Base-by-base conservation (phyloP, 352 stramenopile species). In the Pythium pectinolyticum region DNA sequence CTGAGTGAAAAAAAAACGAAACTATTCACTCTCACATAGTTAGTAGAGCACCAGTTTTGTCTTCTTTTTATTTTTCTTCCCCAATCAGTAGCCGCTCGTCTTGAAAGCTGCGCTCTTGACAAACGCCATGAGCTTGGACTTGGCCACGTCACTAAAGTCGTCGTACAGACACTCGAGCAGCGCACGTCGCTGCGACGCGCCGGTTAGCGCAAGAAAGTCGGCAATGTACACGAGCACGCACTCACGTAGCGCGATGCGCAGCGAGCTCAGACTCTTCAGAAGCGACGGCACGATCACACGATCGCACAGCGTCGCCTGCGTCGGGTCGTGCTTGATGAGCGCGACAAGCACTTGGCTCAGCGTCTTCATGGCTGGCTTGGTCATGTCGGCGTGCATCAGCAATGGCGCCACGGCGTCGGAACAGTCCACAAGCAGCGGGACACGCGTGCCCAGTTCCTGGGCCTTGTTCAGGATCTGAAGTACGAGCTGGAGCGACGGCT, bases 31-130 rank as follows among this genome's bases (percentile, higher is more conserved):
- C n/a, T n/a, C n/a, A n/a, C n/a, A n/a, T n/a, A n/a, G 20, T 40
- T 17, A 52, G 20, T 32, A 57, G 11, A 37, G 28, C 5, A 56
- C 12, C n/a, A n/a, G n/a, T n/a, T n/a, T n/a, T n/a, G n/a, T n/a
- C n/a, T n/a, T 27, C 49, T 39, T 52, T 22, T 8, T 59, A 39
- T n/a, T n/a, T n/a, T n/a, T n/a, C 30, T 66, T 50, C 39, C 37
- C 43, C 12, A 27, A 5, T 25, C 20, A 37, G 10, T 56, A 20
- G 34, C 31, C 35, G 30, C 19, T 59, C 17, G 41, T 35, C 37
- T 87, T 88, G 67, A 88, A 91, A 19, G 83, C 68, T 9, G 72
- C 51, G 50, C 78, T 92, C 59, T 92, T 94, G 32, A 94, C 62
- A 63, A 88, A 90, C 25, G 80, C 62, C 5, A 81, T 59, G 30